These are phyloP conservation scores for Fomitopsis schrenkii DNA, from an alignment of 1,284 basidiomycete genomes.

Conservation along the genomic window DNA sequence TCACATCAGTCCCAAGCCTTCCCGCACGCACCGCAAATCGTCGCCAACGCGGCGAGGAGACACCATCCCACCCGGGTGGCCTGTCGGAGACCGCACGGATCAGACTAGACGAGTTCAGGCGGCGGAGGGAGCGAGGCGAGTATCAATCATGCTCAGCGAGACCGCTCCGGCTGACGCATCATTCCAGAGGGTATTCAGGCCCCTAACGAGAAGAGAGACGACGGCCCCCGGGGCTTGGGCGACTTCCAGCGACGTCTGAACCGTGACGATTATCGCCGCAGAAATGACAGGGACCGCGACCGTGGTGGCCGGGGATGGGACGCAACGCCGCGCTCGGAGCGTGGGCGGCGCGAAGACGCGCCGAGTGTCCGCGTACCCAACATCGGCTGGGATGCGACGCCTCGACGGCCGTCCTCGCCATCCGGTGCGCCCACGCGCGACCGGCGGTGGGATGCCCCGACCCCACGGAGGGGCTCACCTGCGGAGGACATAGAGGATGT, in stretches of 20 bases:
- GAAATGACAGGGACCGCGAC: slow-evolving; percentile 25
- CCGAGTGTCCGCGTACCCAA: slow-evolving; percentile 88
- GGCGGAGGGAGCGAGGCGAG: slow-evolving; percentile 63
- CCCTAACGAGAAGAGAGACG: slow-evolving; percentile 44
- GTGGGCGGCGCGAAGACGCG: slow-evolving; percentile 57
- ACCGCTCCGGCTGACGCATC: slow-evolving; percentile 1
- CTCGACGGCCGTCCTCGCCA: slow-evolving; percentile 38
- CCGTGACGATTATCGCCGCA: slow-evolving; percentile 41
- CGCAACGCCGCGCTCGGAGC: slow-evolving; percentile 65
- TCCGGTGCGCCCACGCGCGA: slow-evolving; percentile 56
- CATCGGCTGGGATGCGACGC: slow-evolving; percentile 88
- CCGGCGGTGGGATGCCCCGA: slow-evolving; percentile 82
- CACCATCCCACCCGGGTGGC: slow-evolving; percentile 91
- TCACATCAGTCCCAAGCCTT: slow-evolving; percentile 62
- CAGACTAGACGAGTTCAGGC: slow-evolving; percentile 74
- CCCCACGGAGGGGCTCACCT: slow-evolving; percentile 62
- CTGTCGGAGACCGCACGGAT: slow-evolving; percentile 72
- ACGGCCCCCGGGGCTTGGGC: slow-evolving; percentile 62
- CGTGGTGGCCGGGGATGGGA: slow-evolving; percentile 50
- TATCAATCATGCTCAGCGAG: too few relatives aligned
- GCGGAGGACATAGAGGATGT: slow-evolving; percentile 53
- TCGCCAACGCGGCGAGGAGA: slow-evolving; percentile 81
- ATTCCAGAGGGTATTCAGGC: slow-evolving; percentile 59
- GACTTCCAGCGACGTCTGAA: slow-evolving; percentile 70
- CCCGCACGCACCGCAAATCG: slow-evolving; percentile 57